Evolutionary conservation across 129 eudicot genomes (phyloP), one percentile per base, ranked within the genome.

Genomic region (Saposhnikovia divaricata): DNA sequence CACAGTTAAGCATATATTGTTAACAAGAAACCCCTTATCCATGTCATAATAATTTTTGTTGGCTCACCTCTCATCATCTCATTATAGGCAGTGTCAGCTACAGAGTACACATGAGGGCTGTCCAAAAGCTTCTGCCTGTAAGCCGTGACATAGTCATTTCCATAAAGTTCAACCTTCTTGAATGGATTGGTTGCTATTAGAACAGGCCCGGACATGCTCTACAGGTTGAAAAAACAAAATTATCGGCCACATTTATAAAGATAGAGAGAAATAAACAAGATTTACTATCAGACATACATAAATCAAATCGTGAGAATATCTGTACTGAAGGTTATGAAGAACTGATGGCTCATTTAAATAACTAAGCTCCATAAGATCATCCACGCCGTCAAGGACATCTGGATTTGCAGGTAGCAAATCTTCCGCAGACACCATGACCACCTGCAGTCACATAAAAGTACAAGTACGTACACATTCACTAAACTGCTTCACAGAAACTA

Each of bases 321-420:
- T 89, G 74, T 89, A 74, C 72, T 92, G 89, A 80, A 94, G 90
- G 80, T 90, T 94, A 87, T 85, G 84, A 86, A 94, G 91, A 82
- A 94, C 94, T 21, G 98, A 92, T 79, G 98, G 98, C 89, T 94
- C 98, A 27, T 94, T 94, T 75, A 94, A 55, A 86, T 94, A 92
- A 90, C 98, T 91, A 66, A 94, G 97, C 78, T 77, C 87, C 80
- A 89, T 84, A 75, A 94, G 93, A 83, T 92, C 92, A 83, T 94
- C 90, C 72, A 94, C 96, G 8, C 96, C 97, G 66, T 94, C 93
- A 46, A 92, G 93, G 76, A 92, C 82, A 80, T 92, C 97, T 16
- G 97, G 90, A 85, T 94, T 94, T 84, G 98, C 96, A 38, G 98
- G 98, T 74, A 90, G 75, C 15, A 94, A 88, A 63, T 92, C 91